These are phyloP conservation scores for Neurospora africana DNA, from an alignment of 495 filamentous ascomycete species.

Conservation along the genomic window DNA sequence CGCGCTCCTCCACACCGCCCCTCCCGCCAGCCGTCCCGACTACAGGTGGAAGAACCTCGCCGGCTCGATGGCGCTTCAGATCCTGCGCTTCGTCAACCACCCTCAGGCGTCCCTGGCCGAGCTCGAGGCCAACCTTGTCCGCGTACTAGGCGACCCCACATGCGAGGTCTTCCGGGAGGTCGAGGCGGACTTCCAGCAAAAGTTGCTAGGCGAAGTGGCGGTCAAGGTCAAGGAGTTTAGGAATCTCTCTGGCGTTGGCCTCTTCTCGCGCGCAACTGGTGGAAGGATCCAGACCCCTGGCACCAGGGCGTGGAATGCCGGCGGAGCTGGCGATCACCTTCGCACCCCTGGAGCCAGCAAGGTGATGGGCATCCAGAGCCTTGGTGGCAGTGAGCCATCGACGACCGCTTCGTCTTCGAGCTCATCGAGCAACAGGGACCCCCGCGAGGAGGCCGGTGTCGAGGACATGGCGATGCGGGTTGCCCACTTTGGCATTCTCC, in stretches of 20 bases:
- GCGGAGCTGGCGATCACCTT: slow-evolving; percentile 13
- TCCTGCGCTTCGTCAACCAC: slow-evolving; percentile 39
- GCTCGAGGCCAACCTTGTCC: slow-evolving; percentile 34
- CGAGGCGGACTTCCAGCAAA: slow-evolving; percentile 30
- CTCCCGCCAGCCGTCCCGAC: slow-evolving; percentile 19
- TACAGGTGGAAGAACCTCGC: slow-evolving; percentile 33
- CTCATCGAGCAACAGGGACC: slow-evolving; percentile 20
- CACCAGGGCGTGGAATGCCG: slow-evolving; percentile 4
- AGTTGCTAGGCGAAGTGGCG: slow-evolving; percentile 31
- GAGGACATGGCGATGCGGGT: slow-evolving; percentile 62
- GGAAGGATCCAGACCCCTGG: slow-evolving; percentile 23
- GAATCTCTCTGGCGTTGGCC: slow-evolving; percentile 35
- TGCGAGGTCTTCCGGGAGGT: slow-evolving; percentile 28
- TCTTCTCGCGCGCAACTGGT: slow-evolving; percentile 42
- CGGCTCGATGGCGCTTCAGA: slow-evolving; percentile 38
- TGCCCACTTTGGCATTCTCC: slow-evolving; percentile 68
- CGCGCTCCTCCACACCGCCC: slow-evolving; percentile 33
- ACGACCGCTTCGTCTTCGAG: background rate
- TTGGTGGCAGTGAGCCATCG: background rate
- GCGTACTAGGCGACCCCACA: slow-evolving; percentile 22
- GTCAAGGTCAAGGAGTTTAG: slow-evolving; percentile 39
- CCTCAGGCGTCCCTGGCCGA: slow-evolving; percentile 30
- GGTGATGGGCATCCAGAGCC: slow-evolving; percentile 9
- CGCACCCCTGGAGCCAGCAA: slow-evolving; percentile 12
- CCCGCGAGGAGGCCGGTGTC: slow-evolving; percentile 41